Evolutionary conservation across 2,329 filamentous ascomycete genomes (phyloP), one percentile per base, ranked within the genome.

Genomic region (Knufia fluminis): DNA sequence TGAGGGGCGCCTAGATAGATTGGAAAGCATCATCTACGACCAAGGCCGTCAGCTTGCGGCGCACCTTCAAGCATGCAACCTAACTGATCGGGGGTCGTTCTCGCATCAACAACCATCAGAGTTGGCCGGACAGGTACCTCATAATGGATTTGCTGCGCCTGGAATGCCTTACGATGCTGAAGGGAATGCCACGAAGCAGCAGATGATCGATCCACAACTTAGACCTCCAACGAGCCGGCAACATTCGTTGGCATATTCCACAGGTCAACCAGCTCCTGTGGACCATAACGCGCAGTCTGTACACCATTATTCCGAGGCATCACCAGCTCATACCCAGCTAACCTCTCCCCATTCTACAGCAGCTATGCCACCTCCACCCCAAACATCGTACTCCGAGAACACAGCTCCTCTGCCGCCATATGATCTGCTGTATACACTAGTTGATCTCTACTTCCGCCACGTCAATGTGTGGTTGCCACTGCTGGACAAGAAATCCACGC

Each of bases 401-500:
- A 19, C 31, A 9, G 46, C 46, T 4, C 32, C 43, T n/a, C 74
- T 89, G 28, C 85, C 85, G 1, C 83, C 84, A 1, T 86, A 88
- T 58, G 83, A 87, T 61, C 68, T 88, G 3, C 68, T 87, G 0
- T 88, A 86, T 59, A 77, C 80, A 2, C 67, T 89, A 6, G 83
- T 84, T 4, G 83, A 88, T 58, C 71, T 88, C 1, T 89, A 86
- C 62, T 89, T 89, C 60, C 85, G 86, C 54, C 81, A 88, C 59
- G 79, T 88, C 62, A 87, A 89, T 60, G 83, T 83, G 0, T 89
- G 85, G 83, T 94, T 88, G 62, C 90, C 90, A 0, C 91, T 95
- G 16, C 71, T 95, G n/a, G 87, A 95, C 66, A 80, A 87, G 16
- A 82, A 86, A 61, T 82, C 84, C 2, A 94, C 88, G 0, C 67